phyloP scores from a whole-genome alignment of 139 green algal species.

The Pleodorina starrii region DNA sequence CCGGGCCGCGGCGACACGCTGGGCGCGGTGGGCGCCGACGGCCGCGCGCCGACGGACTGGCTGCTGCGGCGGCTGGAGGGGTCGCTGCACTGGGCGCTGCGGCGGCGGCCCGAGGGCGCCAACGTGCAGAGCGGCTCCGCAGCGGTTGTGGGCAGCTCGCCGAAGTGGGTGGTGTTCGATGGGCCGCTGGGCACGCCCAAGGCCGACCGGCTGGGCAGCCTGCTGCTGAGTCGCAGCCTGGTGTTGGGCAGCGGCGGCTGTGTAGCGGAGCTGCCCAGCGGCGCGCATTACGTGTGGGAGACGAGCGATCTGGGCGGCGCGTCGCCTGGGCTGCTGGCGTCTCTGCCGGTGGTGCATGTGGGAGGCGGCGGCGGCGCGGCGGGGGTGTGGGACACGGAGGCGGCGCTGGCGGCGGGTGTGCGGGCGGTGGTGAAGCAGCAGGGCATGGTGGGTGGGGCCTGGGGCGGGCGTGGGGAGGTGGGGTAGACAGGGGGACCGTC shows the following conservation, averaged over 20 bases:
- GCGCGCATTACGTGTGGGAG: conserved; percentile 50
- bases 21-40: neutral
- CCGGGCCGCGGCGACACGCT: neutral
- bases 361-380: neutral
- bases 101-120: conserved; percentile 21
- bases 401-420: conserved; percentile 1
- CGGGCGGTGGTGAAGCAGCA: conserved; percentile 20
- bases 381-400: conserved; percentile 36
- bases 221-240: neutral
- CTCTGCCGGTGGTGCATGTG: conserved; percentile 43
- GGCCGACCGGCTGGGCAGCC: conserved; percentile 20
- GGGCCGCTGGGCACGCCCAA: conserved; percentile 52
- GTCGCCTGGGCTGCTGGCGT: conserved; percentile 48
- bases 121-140: neutral
- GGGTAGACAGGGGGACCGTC: too few relatives aligned
- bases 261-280: conserved; percentile 3
- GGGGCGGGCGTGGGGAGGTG: too few relatives aligned
- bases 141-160: neutral
- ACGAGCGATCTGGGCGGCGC: conserved; percentile 30
- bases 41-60: conserved; percentile 16
- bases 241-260: neutral
- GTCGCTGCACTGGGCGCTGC: conserved; percentile 22
- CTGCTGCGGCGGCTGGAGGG: conserved; percentile 23
- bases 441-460: conserved; percentile 16
- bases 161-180: conserved; percentile 60